phyloP scores from a whole-genome alignment of 1,139 yeast genomes.

The Geotrichum reessii region DNA sequence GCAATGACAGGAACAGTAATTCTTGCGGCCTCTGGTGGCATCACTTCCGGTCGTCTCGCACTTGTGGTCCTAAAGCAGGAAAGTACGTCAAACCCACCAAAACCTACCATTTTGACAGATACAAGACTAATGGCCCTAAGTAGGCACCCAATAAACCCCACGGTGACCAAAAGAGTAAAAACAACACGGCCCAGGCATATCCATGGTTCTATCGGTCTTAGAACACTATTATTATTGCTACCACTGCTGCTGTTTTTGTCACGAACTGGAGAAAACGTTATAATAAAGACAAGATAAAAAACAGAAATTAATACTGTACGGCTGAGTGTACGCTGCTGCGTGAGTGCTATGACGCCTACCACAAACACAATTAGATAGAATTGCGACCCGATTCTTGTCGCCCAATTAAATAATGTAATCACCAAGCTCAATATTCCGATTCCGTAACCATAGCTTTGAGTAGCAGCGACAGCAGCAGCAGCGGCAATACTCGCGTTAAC shows the following conservation, averaged over 20 bases:
- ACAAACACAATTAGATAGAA: neutral
- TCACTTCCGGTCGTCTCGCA: neutral
- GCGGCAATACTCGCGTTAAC: neutral
- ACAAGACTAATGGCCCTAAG: too few relatives aligned
- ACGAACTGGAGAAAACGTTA: too few relatives aligned
- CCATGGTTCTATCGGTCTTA: too few relatives aligned
- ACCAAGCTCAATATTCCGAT: neutral
- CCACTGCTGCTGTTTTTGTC: neutral
- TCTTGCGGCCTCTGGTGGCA: neutral
- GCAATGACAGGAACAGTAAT: neutral
- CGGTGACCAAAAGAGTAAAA: too few relatives aligned
- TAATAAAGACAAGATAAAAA: neutral
- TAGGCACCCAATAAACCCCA: too few relatives aligned
- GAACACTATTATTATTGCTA: neutral
- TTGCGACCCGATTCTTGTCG: neutral
- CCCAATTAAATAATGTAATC: neutral
- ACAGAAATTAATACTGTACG: neutral
- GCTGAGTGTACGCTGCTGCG: neutral
- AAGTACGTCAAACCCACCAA: too few relatives aligned
- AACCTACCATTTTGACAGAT: too few relatives aligned
- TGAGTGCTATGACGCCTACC: neutral
- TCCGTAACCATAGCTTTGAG: neutral
- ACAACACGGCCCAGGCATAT: too few relatives aligned
- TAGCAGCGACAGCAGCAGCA: neutral
- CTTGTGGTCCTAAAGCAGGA: too few relatives aligned